Percentiles rank a stretch among this genome's conserved stretches.
These are phyloP conservation scores for Hymenoscyphus salicellus DNA, from an alignment of 2,329 filamentous ascomycete species.

Conservation along the genomic window DNA sequence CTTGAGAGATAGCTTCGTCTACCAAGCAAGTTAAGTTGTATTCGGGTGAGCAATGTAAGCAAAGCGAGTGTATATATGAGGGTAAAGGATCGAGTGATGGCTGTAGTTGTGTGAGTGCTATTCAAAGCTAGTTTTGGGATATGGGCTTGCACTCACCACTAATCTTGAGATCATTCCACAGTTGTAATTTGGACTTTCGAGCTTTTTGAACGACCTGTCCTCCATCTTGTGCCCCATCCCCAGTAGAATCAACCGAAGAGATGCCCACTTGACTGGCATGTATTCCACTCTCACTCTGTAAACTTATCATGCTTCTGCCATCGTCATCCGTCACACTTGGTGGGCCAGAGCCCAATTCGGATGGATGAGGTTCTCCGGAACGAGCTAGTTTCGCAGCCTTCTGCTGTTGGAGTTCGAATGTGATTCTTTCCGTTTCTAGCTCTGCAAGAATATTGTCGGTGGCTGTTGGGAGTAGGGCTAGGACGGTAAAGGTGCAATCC, in stretches of 20 bases:
- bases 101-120: constrained; percentile 44
- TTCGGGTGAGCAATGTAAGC: constrained; percentile 84
- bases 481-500: constrained; percentile 95
- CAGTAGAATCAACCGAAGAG: constrained; percentile 47
- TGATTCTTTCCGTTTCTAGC: constrained; percentile 88
- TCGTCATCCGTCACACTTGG: constrained; percentile 80
- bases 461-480: constrained; percentile 89
- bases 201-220: constrained; percentile 49
- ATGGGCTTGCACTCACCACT: constrained; percentile 62
- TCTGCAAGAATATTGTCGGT: constrained; percentile 84
- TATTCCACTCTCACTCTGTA: constrained; percentile 77
- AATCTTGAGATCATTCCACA: constrained; percentile 98
- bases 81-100: constrained; percentile 86
- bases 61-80: constrained; percentile 87
- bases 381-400: constrained; percentile 70
- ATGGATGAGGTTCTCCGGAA: constrained; percentile 48
- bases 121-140: constrained; percentile 17
- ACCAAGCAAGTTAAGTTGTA: constrained; percentile 95
- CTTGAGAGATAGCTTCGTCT: constrained; percentile 93
- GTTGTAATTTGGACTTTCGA: constrained; percentile 79
- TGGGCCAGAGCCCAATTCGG: constrained; percentile 40
- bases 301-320: constrained; percentile 69
- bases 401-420: constrained; percentile 90
- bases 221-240: constrained; percentile 42
- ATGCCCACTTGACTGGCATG: constrained; percentile 75